These are phyloP conservation scores for Rubia tinctorum DNA, from an alignment of 305 asterid species.

Conservation along the genomic window DNA sequence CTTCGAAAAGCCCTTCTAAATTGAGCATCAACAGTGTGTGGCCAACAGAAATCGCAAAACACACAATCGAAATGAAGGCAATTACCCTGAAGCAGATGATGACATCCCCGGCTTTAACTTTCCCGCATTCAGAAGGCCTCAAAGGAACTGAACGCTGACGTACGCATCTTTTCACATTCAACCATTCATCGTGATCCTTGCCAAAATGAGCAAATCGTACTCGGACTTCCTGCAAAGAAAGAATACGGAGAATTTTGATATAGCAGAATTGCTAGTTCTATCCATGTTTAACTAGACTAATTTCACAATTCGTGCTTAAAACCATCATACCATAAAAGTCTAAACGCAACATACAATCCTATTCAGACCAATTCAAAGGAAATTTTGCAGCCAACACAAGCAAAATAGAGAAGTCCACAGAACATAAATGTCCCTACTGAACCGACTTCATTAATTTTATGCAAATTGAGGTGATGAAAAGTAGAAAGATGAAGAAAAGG, in stretches of 20 bases:
- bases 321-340: background rate
- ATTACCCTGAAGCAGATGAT: constrained; percentile 77
- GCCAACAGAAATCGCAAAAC: background rate
- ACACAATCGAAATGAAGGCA: constrained; percentile 13
- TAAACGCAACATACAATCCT: background rate
- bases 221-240: constrained; percentile 54
- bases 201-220: constrained; percentile 76
- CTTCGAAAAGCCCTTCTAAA: background rate
- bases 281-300: background rate
- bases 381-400: background rate
- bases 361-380: background rate
- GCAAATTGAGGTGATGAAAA: background rate
- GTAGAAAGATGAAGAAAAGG: constrained; percentile 9
- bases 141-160: constrained; percentile 84
- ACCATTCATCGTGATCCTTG: constrained; percentile 84
- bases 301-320: background rate
- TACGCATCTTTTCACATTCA: constrained; percentile 45
- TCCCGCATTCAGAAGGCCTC: constrained; percentile 60
- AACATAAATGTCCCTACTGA: background rate
- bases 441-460: background rate
- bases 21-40: background rate
- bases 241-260: background rate
- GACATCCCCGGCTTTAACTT: constrained; percentile 57
- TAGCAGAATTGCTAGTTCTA: background rate
- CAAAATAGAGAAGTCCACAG: background rate